Conservation (phyloP, 2,329 filamentous ascomycete genomes). For the Cryphonectria japonica region DNA sequence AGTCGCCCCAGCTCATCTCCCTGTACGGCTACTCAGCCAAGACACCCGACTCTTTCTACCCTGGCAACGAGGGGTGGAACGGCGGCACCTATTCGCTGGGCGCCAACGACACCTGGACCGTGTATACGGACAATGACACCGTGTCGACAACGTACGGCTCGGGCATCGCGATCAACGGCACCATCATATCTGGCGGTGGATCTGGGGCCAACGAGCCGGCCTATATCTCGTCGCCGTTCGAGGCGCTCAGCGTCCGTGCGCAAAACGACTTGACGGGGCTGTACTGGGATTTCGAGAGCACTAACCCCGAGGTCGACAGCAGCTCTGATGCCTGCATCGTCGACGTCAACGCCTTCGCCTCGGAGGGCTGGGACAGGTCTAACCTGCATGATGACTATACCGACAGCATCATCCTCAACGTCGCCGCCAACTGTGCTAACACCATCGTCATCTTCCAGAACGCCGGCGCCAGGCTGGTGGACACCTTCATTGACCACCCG, state of each 20-base stretch:
- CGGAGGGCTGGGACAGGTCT: conserved; percentile 69
- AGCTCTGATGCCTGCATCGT: conserved; percentile 67
- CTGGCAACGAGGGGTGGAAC: conserved; percentile 43
- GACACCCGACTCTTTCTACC: conserved; percentile 48
- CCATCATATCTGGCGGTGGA: conserved; percentile 49
- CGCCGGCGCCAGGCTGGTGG: conserved; percentile 61
- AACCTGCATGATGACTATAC: conserved; percentile 68
- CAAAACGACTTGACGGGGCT: conserved; percentile 56
- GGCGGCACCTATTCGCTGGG: conserved; percentile 45
- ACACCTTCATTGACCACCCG: conserved; percentile 62
- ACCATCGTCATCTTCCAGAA: conserved; percentile 70
- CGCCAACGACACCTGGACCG: conserved; percentile 38
- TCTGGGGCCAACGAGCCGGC: conserved; percentile 50
- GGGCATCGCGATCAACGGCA: conserved; percentile 48
- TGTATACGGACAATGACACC: conserved; percentile 27
- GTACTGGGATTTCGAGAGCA: conserved; percentile 56
- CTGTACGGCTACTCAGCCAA: conserved; percentile 65
- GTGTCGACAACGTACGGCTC: neutral
- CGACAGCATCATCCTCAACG: conserved; percentile 58
- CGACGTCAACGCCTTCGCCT: conserved; percentile 68
- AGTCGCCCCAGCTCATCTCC: conserved; percentile 54
- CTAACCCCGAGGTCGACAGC: conserved; percentile 49
- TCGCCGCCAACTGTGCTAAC: conserved; percentile 62
- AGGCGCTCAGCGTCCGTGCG: conserved; percentile 53
- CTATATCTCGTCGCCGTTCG: conserved; percentile 53